Evolutionary conservation across 1,284 basidiomycete genomes (phyloP).

Genomic region (Caloboletus firmus): DNA sequence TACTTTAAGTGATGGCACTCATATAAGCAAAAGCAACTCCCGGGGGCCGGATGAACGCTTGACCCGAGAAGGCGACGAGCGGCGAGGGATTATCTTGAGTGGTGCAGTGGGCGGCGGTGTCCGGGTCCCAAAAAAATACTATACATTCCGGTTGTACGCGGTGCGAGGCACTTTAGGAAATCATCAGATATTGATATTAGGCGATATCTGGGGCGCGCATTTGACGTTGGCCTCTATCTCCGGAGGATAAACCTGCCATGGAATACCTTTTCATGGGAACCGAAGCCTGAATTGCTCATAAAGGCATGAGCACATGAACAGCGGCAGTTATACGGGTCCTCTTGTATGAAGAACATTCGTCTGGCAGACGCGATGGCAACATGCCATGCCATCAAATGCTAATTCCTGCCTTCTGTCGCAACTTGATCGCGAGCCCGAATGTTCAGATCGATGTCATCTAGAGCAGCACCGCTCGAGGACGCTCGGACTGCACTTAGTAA

Average conservation of each 20-base stretch:
- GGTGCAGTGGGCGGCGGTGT: not conserved
- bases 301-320: not conserved
- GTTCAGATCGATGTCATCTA: not conserved
- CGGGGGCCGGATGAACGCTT: constrained; percentile 3
- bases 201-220: not conserved
- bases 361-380: not conserved
- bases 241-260: constrained; percentile 7
- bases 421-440: not conserved
- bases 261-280: not conserved
- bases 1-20: not conserved
- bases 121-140: not conserved
- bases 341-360: not conserved
- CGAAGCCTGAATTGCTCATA: not conserved
- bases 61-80: constrained; percentile 9
- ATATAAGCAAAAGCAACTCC: constrained; percentile 12
- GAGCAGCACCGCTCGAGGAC: not conserved
- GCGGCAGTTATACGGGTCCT: constrained; percentile 6
- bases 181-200: constrained; percentile 3
- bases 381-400: not conserved
- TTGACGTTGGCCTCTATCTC: not conserved
- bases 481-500: not conserved
- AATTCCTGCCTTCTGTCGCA: not conserved
- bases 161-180: not conserved
- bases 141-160: not conserved
- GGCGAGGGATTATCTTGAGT: not conserved